Evolutionary conservation across 805 yeast species (phyloP), one percentile per base, ranked within the genome.

Genomic region (Yarrowia sp.): DNA sequence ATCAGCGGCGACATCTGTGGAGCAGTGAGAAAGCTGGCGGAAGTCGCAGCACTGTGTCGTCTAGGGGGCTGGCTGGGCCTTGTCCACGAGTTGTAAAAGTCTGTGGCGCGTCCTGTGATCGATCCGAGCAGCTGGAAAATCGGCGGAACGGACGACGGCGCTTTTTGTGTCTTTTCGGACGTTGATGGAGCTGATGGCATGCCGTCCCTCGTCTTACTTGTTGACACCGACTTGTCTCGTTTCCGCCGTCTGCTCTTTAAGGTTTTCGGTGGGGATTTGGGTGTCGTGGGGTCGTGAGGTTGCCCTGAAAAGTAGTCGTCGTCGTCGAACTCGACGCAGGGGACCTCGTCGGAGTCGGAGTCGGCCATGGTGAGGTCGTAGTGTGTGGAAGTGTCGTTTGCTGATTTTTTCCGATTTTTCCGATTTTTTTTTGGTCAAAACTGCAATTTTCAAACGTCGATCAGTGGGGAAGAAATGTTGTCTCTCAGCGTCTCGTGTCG

Each of bases 121-220:
- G 58, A 51, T 22, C 58, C 58, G 2, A 51, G 31, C 6, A 51
- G 18, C 42, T 51, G 58, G 19, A 51, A 51, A 29, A 51, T 51
- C 3, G 58, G 58, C 10, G 58, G 58, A 8, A 51, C 36, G 22
- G 49, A n/a, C n/a, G n/a, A n/a, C n/a, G n/a, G n/a, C n/a, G n/a
- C n/a, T n/a, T n/a, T n/a, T n/a, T n/a, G n/a, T n/a, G n/a, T n/a
- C n/a, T n/a, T n/a, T n/a, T n/a, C n/a, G n/a, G n/a, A n/a, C n/a
- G n/a, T n/a, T n/a, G n/a, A n/a, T n/a, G n/a, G n/a, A n/a, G n/a
- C n/a, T n/a, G n/a, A n/a, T n/a, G n/a, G n/a, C n/a, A n/a, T n/a
- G n/a, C n/a, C n/a, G n/a, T n/a, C n/a, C n/a, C n/a, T n/a, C 7
- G 8, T n/a, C n/a, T 25, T 42, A 3, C 39, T 21, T 5, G 29